Evolutionary conservation across 768 basidiomycete species (phyloP).

Genomic region (Strobilomyces dryophilus): DNA sequence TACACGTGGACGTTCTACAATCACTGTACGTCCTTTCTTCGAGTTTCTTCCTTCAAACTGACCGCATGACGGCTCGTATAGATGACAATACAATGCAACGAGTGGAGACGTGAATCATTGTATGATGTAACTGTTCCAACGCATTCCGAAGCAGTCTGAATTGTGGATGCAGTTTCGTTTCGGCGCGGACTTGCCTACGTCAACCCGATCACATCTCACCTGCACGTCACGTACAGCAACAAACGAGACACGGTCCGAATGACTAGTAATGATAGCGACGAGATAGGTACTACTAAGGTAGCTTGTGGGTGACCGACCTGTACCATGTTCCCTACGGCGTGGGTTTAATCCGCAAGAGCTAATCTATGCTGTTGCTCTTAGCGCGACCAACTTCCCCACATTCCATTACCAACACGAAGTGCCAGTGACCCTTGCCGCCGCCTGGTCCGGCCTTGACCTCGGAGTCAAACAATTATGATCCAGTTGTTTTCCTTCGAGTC

Average conservation of each 20-base stretch:
- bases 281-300: no score
- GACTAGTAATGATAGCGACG: conserved; percentile 48
- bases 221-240: conserved; percentile 34
- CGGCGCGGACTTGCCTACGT: conserved; percentile 52
- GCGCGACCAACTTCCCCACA: conserved; percentile 94
- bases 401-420: conserved; percentile 94
- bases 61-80: conserved; percentile 20
- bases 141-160: background rate
- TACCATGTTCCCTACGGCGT: conserved; percentile 63
- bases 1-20: conserved; percentile 64
- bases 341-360: conserved; percentile 20
- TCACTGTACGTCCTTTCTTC: conserved; percentile 40
- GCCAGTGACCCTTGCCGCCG: conserved; percentile 65
- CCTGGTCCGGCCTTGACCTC: conserved; percentile 68
- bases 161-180: conserved; percentile 44
- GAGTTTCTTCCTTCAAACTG: background rate
- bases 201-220: conserved; percentile 55
- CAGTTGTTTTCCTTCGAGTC: conserved; percentile 89
- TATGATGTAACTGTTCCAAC: conserved; percentile 35
- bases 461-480: conserved; percentile 87
- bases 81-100: conserved; percentile 70
- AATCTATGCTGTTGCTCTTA: conserved; percentile 27
- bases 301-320: conserved; percentile 62
- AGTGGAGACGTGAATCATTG: conserved; percentile 68
- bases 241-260: conserved; percentile 72